Evolutionary conservation across 2,329 filamentous ascomycete genomes (phyloP).

Genomic region (Hirsutella minnesotensis): DNA sequence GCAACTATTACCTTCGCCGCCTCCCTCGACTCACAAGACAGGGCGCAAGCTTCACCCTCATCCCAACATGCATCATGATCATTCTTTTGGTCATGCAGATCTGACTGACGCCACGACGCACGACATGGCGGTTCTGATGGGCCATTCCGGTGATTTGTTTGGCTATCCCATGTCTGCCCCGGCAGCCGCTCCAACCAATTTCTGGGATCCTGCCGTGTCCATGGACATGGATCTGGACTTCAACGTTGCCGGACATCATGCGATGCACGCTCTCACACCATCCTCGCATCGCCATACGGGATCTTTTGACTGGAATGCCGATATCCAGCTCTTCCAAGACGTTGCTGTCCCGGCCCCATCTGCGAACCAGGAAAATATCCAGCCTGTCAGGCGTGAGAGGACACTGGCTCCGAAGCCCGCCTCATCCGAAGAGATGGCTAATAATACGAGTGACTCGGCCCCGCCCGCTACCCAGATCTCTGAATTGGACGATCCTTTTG

Average conservation of each 20-base stretch:
- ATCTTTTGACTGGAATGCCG: slow-evolving; percentile 45
- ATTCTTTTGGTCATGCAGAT: slow-evolving; percentile 39
- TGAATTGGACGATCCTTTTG: slow-evolving; percentile 39
- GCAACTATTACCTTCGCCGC: slow-evolving; percentile 46
- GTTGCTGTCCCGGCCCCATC: slow-evolving; percentile 19
- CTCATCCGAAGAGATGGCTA: slow-evolving; percentile 15
- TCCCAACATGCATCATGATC: slow-evolving; percentile 46
- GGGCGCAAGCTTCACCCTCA: slow-evolving; percentile 42
- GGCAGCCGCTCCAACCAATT: slow-evolving; percentile 35
- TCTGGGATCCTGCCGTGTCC: slow-evolving; percentile 42
- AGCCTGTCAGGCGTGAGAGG: slow-evolving; percentile 29
- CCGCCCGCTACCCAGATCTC: slow-evolving; percentile 29
- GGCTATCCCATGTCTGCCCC: slow-evolving; percentile 49
- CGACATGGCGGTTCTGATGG: slow-evolving; percentile 34
- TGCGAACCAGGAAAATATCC: slow-evolving; percentile 23
- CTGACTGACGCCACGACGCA: slow-evolving; percentile 37
- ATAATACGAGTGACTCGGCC: slow-evolving; percentile 13
- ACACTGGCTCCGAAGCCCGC: slow-evolving; percentile 39
- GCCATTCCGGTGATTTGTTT: slow-evolving; percentile 42
- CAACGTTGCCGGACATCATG: slow-evolving; percentile 25
- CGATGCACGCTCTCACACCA: slow-evolving; percentile 25
- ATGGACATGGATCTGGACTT: slow-evolving; percentile 54
- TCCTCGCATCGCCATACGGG: slow-evolving; percentile 32
- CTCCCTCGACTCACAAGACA: slow-evolving; percentile 43
- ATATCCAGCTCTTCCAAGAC: slow-evolving; percentile 43